Conservation (phyloP, 352 stramenopile genomes). For the Globisporangium paroecandrum region DNA sequence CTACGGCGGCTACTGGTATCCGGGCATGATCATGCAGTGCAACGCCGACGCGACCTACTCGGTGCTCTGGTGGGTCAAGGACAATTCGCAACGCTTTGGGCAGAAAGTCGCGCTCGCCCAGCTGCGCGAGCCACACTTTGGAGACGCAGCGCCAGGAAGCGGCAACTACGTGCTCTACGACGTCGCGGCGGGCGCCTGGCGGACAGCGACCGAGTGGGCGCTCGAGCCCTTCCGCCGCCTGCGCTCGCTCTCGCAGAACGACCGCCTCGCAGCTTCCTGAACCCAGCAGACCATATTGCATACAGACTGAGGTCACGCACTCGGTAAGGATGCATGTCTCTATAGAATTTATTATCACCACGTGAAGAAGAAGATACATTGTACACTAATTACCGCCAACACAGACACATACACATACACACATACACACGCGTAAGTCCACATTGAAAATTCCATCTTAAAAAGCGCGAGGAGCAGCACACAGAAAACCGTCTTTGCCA, state of each 20-base stretch:
- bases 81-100: slow-evolving; percentile 74
- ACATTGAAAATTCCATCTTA: not conserved
- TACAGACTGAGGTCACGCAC: not conserved
- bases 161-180: slow-evolving; percentile 42
- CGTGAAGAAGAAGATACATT: not conserved
- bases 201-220: slow-evolving; percentile 40
- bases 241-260: slow-evolving; percentile 25
- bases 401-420: too few species aligned
- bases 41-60: slow-evolving; percentile 63
- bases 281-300: not conserved
- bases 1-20: slow-evolving; percentile 56
- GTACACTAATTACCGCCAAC: not conserved
- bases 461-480: not conserved
- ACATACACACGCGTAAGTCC: not conserved
- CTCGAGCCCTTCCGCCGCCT: slow-evolving; percentile 39
- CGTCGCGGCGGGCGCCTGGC: slow-evolving; percentile 50
- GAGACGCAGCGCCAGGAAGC: slow-evolving; percentile 15
- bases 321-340: not conserved
- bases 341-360: not conserved
- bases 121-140: slow-evolving; percentile 37
- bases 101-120: slow-evolving; percentile 46
- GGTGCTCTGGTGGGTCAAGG: slow-evolving; percentile 77
- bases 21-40: slow-evolving; percentile 56
- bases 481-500: not conserved
- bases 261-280: slow-evolving; percentile 1